These are phyloP conservation scores for Phytopythium helicoides DNA, from an alignment of 352 stramenopile genomes.

Conservation along the genomic window DNA sequence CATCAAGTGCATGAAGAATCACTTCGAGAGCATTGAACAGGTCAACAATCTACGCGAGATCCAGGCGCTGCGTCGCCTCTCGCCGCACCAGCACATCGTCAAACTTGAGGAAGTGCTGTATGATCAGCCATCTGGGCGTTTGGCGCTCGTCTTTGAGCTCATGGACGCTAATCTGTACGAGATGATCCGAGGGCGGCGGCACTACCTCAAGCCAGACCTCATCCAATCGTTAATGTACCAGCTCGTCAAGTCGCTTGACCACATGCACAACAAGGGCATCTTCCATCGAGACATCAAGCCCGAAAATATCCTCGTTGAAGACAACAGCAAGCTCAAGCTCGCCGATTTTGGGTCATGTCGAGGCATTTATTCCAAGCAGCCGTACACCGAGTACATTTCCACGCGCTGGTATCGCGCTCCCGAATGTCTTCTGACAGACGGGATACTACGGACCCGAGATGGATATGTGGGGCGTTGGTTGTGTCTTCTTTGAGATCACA, in stretches of 20 bases:
- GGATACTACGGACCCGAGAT: conserved; percentile 96
- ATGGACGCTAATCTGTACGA: conserved; percentile 97
- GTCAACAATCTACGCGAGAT: conserved; percentile 97
- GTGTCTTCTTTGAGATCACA: conserved; percentile 96
- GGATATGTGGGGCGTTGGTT: conserved; percentile 95
- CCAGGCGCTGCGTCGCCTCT: conserved; percentile 91
- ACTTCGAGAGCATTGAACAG: conserved; percentile 95
- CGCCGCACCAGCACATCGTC: conserved; percentile 94
- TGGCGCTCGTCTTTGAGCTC: conserved; percentile 96
- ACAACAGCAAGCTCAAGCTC: conserved; percentile 85
- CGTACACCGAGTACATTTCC: conserved; percentile 97
- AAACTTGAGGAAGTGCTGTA: conserved; percentile 96
- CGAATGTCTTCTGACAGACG: conserved; percentile 94
- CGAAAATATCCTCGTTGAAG: conserved; percentile 95
- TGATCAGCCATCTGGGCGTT: conserved; percentile 83
- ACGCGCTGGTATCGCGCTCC: conserved; percentile 95
- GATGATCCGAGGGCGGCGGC: conserved; percentile 88
- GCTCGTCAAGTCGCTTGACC: conserved; percentile 93
- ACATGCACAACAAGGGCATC: conserved; percentile 97
- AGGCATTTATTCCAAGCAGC: conserved; percentile 95
- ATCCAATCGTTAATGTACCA: conserved; percentile 90
- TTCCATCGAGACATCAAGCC: conserved; percentile 97
- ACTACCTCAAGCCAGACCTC: conserved; percentile 87
- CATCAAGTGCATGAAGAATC: conserved; percentile 99
- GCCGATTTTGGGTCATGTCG: conserved; percentile 95